Evolutionary conservation across 129 eudicot species (phyloP), one percentile per base, ranked within the genome.

Genomic region (Ambrosia artemisiifolia): DNA sequence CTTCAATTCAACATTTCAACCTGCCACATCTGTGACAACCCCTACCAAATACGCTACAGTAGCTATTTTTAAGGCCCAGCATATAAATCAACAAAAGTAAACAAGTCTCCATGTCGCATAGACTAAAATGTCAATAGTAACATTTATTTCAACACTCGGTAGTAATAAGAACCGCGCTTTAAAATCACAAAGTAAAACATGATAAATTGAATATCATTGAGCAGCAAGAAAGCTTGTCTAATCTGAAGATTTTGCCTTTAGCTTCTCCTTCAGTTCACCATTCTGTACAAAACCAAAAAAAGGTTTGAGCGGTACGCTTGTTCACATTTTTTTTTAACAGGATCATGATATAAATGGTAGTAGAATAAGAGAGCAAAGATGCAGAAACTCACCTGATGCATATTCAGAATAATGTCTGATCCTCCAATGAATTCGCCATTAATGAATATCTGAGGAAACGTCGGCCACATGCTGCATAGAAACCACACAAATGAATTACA

Each of bases 381-480:
- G 70, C 38, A 50, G 16, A 36, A 53, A 67, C 36, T 79, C 40
- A 54, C 97, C 96, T 95, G 88, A 79, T 95, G 99, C 97, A 95
- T 88, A 65, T 83, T 85, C 12, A 95, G 95, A 72, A 95, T 83
- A 77, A 95, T 95, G 69, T 90, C 99, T 35, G 99, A 95, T 79
- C 99, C 99, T 77, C 99, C 99, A 5, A 95, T 60, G 74, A 95
- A 95, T 80, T 95, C 97, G 43, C 99, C 99, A 34, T 88, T 91
- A 74, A 95, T 95, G 57, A 95, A 95, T 81, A 95, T 86, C 76
- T 91, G 99, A 11, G 97, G 99, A 78, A 95, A 95, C 12, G 97
- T 95, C 1, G 99, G 99, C 97, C 99, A 95, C 72, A 82, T 79
- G 88, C 99, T 95, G 85, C 87, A 85, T 11, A 76, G 38, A 72